These are phyloP conservation scores for Pseudomonodictys pantanalensis DNA, from an alignment of 495 filamentous ascomycete genomes.

Conservation along the genomic window DNA sequence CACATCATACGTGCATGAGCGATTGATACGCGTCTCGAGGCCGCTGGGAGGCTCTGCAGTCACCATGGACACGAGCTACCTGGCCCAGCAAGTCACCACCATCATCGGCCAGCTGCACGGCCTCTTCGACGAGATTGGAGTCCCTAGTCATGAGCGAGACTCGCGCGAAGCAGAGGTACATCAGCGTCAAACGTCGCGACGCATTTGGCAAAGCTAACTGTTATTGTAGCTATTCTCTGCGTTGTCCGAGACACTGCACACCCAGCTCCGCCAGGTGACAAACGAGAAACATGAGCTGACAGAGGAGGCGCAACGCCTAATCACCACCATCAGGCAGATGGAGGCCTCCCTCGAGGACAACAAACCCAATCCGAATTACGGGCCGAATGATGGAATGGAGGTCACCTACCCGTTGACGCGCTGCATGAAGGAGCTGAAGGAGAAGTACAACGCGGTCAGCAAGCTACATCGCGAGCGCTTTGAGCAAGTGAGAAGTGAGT, in stretches of 20 bases:
- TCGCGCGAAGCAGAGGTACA: constrained; percentile 76
- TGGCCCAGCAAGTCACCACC: constrained; percentile 88
- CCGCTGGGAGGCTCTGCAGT: constrained; percentile 24
- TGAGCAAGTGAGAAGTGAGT: constrained; percentile 88
- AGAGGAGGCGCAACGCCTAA: constrained; percentile 81
- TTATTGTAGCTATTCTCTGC: constrained; percentile 73
- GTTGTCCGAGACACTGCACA: constrained; percentile 81
- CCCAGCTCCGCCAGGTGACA: constrained; percentile 74
- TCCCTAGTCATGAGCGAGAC: constrained; percentile 85
- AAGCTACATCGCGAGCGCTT: constrained; percentile 84
- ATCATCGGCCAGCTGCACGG: constrained; percentile 88
- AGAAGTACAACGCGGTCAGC: constrained; percentile 76
- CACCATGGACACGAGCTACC: constrained; percentile 82
- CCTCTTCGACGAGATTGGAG: constrained; percentile 93
- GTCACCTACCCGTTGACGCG: constrained; percentile 76
- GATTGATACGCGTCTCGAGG: constrained; percentile 10
- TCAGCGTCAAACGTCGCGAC: no score
- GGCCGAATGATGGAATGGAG: constrained; percentile 59
- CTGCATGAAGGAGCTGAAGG: constrained; percentile 75
- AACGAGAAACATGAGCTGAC: constrained; percentile 83
- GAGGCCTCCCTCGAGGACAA: constrained; percentile 80
- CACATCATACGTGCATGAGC: constrained; percentile 33
- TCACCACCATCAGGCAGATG: constrained; percentile 87
- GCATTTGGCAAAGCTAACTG: constrained; percentile 35
- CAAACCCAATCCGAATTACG: constrained; percentile 59